phyloP scores from a whole-genome alignment of 768 basidiomycete species.

The Dioszegia crocea region DNA sequence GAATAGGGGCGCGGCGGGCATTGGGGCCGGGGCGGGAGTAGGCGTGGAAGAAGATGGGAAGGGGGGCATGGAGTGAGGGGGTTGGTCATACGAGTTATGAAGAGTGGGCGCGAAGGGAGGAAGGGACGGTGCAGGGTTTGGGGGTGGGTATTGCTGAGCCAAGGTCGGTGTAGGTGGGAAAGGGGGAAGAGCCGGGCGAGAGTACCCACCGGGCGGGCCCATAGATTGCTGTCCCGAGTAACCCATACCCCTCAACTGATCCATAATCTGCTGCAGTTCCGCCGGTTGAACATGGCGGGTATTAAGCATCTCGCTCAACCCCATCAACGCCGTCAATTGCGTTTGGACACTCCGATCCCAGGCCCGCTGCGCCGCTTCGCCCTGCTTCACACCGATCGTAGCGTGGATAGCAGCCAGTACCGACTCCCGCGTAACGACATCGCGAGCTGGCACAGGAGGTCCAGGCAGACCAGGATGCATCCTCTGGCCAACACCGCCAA shows the following conservation, averaged over 20 bases:
- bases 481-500: constrained; percentile 33
- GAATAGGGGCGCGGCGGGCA: constrained; percentile 33
- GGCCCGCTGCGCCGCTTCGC: constrained; percentile 65
- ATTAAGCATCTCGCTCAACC: constrained; percentile 51
- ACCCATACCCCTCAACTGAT: constrained; percentile 41
- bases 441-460: constrained; percentile 51
- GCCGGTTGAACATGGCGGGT: constrained; percentile 57
- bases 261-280: constrained; percentile 49
- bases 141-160: constrained; percentile 7
- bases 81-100: background rate
- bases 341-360: constrained; percentile 65
- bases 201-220: background rate
- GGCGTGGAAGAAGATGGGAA: constrained; percentile 21
- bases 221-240: background rate
- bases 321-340: constrained; percentile 70
- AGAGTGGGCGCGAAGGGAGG: constrained; percentile 15
- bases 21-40: constrained; percentile 30
- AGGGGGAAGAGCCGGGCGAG: constrained; percentile 40
- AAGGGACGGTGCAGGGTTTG: background rate
- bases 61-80: constrained; percentile 20
- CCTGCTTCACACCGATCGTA: constrained; percentile 57
- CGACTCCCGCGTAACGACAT: constrained; percentile 56
- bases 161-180: constrained; percentile 28
- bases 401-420: constrained; percentile 78
- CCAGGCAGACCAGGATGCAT: background rate